Conservation (phyloP, 2,329 filamentous ascomycete genomes). For the Colletotrichum paranaense region DNA sequence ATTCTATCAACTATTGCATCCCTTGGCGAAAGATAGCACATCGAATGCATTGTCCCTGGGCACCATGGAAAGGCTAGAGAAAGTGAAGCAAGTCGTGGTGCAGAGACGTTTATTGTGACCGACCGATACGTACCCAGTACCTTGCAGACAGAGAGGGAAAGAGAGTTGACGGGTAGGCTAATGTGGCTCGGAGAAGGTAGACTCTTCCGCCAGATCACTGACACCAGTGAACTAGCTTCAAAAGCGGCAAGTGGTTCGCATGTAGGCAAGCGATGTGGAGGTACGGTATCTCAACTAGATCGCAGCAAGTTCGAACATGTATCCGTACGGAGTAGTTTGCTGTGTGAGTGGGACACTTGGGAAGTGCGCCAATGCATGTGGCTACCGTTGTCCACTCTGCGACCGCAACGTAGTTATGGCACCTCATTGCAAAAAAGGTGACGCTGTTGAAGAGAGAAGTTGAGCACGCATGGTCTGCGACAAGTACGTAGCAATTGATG, state of each 20-base stretch:
- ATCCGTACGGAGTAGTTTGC: not conserved
- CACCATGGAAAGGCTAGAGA: not conserved
- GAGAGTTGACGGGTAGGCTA: constrained; percentile 34
- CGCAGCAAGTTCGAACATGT: not conserved
- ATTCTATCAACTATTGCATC: not conserved
- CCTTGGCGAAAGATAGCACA: not conserved
- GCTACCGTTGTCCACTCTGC: not conserved
- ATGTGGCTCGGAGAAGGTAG: constrained; percentile 30
- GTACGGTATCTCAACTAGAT: not conserved
- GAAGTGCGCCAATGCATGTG: not conserved
- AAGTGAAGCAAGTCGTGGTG: not conserved
- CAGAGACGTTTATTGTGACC: not conserved
- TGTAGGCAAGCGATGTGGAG: constrained; percentile 5
- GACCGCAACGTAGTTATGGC: not conserved
- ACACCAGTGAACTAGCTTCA: constrained; percentile 18
- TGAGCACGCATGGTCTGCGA: too few relatives aligned
- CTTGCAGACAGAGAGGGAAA: constrained; percentile 20
- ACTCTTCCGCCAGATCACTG: constrained; percentile 14
- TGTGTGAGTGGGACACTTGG: not conserved
- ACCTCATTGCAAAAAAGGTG: not conserved
- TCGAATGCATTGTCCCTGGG: not conserved
- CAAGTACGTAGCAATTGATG: not conserved
- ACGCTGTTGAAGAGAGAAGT: not conserved
- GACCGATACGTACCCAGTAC: constrained; percentile 15
- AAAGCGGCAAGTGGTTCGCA: constrained; percentile 24